Evolutionary conservation across 2,329 filamentous ascomycete genomes (phyloP).

Genomic region (Pestalotiopsis sp.): DNA sequence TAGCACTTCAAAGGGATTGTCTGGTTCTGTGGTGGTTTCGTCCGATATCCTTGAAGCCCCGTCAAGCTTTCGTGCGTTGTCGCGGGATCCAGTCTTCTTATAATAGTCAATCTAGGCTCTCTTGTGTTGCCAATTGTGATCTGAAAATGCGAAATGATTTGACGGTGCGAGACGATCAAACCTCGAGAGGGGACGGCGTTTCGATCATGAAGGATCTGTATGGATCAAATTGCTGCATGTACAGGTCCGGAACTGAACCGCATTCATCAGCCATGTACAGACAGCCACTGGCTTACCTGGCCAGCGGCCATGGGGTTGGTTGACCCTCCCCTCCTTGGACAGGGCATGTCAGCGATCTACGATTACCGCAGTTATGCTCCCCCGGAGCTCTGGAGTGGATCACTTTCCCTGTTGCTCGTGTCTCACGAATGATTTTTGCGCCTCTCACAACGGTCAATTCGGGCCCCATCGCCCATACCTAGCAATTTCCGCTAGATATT

Average conservation of each 20-base stretch:
- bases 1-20: not conserved
- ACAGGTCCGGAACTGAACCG: not conserved
- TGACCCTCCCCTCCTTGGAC: not conserved
- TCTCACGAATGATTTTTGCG: constrained; percentile 6
- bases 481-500: constrained; percentile 4
- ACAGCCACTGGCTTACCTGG: not conserved
- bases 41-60: not conserved
- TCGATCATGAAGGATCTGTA: not conserved
- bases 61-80: constrained; percentile 1
- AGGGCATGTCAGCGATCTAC: constrained; percentile 3
- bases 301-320: not conserved
- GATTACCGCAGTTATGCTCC: constrained; percentile 4
- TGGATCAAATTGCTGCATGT: not conserved
- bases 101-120: not conserved
- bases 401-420: constrained; percentile 2
- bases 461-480: not conserved
- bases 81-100: not conserved
- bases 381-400: constrained; percentile 4
- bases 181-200: not conserved
- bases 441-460: not conserved
- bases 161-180: not conserved
- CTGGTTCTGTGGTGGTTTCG: not conserved
- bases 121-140: not conserved
- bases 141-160: not conserved
- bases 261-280: not conserved